These are phyloP conservation scores for Vicia faba DNA, from an alignment of 306 rosid genomes.

Conservation along the genomic window DNA sequence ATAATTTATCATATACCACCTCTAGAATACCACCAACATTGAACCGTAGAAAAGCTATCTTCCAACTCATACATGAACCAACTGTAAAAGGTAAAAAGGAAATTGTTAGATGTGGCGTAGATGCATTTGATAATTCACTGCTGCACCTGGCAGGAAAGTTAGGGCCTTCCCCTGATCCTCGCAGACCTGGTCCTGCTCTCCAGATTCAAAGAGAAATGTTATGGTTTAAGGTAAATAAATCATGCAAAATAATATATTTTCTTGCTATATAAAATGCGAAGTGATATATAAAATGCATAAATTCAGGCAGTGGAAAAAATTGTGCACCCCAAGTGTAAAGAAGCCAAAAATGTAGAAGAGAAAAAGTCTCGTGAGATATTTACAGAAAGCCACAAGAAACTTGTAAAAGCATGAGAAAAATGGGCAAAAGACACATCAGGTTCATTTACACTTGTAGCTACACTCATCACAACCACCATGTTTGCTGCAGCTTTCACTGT, in stretches of 20 bases:
- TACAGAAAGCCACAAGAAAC: slow-evolving; percentile 16
- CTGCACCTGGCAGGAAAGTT: neutral
- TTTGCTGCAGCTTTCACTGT: slow-evolving; percentile 21
- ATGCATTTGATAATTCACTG: neutral
- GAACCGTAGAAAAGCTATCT: neutral
- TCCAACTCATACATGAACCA: neutral
- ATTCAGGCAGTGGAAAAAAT: neutral
- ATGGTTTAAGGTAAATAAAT: slow-evolving; percentile 9
- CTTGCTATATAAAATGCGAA: too few species aligned
- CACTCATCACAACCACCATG: slow-evolving; percentile 18
- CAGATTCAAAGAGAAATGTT: slow-evolving; percentile 24
- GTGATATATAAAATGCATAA: neutral
- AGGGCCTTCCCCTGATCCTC: neutral
- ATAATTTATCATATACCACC: too few species aligned
- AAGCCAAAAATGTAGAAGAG: neutral
- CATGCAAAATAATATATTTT: neutral
- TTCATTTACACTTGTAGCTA: slow-evolving; percentile 11
- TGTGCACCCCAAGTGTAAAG: slow-evolving; percentile 21
- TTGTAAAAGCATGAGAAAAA: neutral
- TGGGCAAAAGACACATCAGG: slow-evolving; percentile 8
- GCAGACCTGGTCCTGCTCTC: neutral
- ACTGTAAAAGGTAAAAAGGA: neutral
- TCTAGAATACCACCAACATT: too few species aligned
- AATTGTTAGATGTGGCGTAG: neutral
- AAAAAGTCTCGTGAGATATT: slow-evolving; percentile 9